Conservation (phyloP, 2,329 filamentous ascomycete genomes). For the Claviceps sp. region DNA sequence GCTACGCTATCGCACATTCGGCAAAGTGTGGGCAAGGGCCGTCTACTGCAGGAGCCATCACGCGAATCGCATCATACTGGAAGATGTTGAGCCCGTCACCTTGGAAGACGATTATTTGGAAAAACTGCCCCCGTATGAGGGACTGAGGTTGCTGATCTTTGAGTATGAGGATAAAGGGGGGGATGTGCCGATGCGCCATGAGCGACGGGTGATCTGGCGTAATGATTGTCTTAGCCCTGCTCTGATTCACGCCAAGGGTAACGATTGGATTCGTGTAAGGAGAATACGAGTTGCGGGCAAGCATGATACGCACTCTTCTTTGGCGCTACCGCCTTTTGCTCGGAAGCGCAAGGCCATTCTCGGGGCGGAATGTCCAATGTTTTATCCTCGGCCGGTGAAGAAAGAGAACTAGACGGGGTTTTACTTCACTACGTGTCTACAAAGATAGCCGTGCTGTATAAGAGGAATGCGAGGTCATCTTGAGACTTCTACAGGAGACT, state of each 20-base stretch:
- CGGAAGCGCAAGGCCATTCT: too few relatives aligned
- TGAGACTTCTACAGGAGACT: too few relatives aligned
- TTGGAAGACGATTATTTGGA: constrained; percentile 1
- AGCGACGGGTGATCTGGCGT: background rate
- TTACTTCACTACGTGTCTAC: too few relatives aligned
- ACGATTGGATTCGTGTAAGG: constrained; percentile 14
- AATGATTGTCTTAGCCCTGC: constrained; percentile 5
- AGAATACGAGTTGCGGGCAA: constrained; percentile 22
- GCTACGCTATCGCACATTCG: constrained; percentile 45
- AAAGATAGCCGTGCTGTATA: too few relatives aligned
- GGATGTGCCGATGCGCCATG: background rate
- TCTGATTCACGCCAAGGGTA: background rate
- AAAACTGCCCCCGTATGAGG: background rate
- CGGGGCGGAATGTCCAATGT: too few relatives aligned
- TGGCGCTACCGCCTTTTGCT: too few relatives aligned
- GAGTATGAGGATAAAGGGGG: constrained; percentile 2
- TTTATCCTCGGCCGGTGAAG: too few relatives aligned
- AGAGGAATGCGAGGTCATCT: too few relatives aligned
- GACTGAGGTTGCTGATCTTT: constrained; percentile 9
- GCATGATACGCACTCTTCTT: constrained; percentile 1
- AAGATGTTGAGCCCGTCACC: constrained; percentile 16
- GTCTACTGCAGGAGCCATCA: constrained; percentile 14
- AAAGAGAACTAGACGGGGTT: too few relatives aligned
- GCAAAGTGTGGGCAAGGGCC: constrained; percentile 48
- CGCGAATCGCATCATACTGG: constrained; percentile 26